phyloP scores from a whole-genome alignment of 2,329 filamentous ascomycete genomes.

The Neophaeococcomyces aloes region DNA sequence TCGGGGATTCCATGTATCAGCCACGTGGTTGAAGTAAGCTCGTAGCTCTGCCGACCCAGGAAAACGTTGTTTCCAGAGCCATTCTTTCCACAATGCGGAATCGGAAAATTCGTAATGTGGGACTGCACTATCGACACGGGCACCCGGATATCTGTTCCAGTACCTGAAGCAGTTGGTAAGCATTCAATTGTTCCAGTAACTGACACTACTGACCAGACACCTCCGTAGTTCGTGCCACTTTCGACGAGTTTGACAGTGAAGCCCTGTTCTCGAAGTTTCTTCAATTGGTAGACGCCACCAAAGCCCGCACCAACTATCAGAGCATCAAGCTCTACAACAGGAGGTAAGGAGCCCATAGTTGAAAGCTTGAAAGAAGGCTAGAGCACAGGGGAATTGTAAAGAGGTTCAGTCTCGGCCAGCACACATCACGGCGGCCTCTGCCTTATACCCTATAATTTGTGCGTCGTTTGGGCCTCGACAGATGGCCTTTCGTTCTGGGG shows the following conservation, averaged over 20 bases:
- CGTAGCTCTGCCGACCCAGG: slow-evolving; percentile 13
- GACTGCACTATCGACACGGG: slow-evolving; percentile 37
- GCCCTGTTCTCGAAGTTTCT: slow-evolving; percentile 42
- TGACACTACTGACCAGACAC: too few relatives aligned
- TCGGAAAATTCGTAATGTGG: slow-evolving; percentile 39
- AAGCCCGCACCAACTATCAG: slow-evolving; percentile 24
- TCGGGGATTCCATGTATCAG: slow-evolving; percentile 6
- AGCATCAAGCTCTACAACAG: slow-evolving; percentile 22
- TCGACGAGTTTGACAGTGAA: slow-evolving; percentile 43
- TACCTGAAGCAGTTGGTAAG: too few relatives aligned
- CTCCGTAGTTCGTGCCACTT: slow-evolving; percentile 26
- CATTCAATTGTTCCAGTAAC: too few relatives aligned
- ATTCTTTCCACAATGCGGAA: slow-evolving; percentile 34
- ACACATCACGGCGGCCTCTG: too few relatives aligned
- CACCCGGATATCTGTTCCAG: slow-evolving; percentile 32
- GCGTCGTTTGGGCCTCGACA: too few relatives aligned
- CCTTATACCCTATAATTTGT: too few relatives aligned
- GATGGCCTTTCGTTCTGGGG: too few relatives aligned
- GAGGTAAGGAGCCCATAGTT: too few relatives aligned
- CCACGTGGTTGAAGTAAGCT: slow-evolving; percentile 12
- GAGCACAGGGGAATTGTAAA: too few relatives aligned
- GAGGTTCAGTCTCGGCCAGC: too few relatives aligned
- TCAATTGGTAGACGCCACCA: slow-evolving; percentile 41
- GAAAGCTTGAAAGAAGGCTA: too few relatives aligned
- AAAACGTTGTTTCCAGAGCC: slow-evolving; percentile 15